These are phyloP conservation scores for Amaranthus tricolor DNA, from an alignment of 179 eudicot genomes.

Conservation along the genomic window DNA sequence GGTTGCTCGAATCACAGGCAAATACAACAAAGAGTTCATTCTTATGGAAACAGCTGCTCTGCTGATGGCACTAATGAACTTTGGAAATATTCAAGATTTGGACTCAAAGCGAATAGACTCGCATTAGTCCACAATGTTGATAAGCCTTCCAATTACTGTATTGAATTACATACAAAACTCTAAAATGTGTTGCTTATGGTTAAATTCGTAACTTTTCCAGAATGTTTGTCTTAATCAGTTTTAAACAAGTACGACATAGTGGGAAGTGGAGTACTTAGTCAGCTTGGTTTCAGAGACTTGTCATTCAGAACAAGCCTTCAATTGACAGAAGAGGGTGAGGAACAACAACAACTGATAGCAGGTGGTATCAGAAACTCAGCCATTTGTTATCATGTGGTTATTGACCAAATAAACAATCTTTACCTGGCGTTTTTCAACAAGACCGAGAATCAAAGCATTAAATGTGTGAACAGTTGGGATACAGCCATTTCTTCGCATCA, in stretches of 20 bases:
- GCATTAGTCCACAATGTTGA: too few species aligned
- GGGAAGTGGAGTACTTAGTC: not conserved
- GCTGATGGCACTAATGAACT: too few species aligned
- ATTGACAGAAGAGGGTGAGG: not conserved
- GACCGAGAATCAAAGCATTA: conserved; percentile 81
- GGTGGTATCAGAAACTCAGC: not conserved
- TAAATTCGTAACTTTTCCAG: not conserved
- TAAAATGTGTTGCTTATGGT: not conserved
- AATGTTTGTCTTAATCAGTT: not conserved
- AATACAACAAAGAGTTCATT: too few species aligned
- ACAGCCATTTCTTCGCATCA: conserved; percentile 96
- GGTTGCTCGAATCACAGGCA: too few species aligned
- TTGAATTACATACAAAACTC: not conserved
- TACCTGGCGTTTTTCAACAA: conserved; percentile 92
- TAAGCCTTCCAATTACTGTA: not conserved
- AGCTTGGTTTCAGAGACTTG: not conserved
- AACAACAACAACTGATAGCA: not conserved
- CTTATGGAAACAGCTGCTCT: too few species aligned
- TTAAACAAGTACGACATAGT: not conserved
- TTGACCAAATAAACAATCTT: conserved; percentile 9
- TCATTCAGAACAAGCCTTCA: conserved; percentile 2
- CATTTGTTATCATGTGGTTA: not conserved
- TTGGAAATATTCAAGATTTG: too few species aligned
- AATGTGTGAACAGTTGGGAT: conserved; percentile 79
- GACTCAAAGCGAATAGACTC: too few species aligned